phyloP scores from a whole-genome alignment of 179 eudicot genomes.

The Spergularia azorica region DNA sequence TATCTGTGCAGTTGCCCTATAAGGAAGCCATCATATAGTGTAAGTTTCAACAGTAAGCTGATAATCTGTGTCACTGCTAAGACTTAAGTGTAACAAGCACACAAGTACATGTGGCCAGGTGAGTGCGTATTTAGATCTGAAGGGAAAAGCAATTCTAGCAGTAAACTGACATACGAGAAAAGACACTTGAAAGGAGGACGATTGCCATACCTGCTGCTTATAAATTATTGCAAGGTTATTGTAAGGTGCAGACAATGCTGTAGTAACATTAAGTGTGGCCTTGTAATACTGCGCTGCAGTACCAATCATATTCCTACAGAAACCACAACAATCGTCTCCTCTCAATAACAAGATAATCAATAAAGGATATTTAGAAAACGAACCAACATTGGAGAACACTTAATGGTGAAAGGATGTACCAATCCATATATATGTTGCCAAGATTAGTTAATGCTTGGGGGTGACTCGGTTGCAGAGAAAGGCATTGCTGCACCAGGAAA shows the following conservation, averaged over 20 bases:
- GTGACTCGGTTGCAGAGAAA: slow-evolving; percentile 83
- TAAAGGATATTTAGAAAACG: no score
- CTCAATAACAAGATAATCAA: slow-evolving; percentile 17
- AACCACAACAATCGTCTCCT: slow-evolving; percentile 12
- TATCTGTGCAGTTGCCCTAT: slow-evolving; percentile 86
- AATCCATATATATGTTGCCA: slow-evolving; percentile 97
- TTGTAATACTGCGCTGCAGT: slow-evolving; percentile 91
- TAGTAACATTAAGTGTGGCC: slow-evolving; percentile 86
- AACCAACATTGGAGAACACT: neutral
- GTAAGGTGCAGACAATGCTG: slow-evolving; percentile 96
- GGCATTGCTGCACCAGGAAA: slow-evolving; percentile 73
- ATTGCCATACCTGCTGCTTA: slow-evolving; percentile 83
- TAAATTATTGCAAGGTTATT: slow-evolving; percentile 91
- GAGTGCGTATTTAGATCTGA: neutral
- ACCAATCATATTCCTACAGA: slow-evolving; percentile 81
- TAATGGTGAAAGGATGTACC: slow-evolving; percentile 38
- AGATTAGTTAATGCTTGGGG: slow-evolving; percentile 97
- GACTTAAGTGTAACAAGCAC: neutral
- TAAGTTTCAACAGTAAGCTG: slow-evolving; percentile 5
- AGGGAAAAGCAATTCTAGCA: no score
- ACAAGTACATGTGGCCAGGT: neutral
- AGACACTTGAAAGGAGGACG: neutral
- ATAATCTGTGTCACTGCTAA: neutral
- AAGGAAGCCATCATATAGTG: slow-evolving; percentile 15
- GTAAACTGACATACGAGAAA: neutral